Evolutionary conservation across 495 filamentous ascomycete species (phyloP), one percentile per base, ranked within the genome.

Genomic region (Hypoxylon intermedium): DNA sequence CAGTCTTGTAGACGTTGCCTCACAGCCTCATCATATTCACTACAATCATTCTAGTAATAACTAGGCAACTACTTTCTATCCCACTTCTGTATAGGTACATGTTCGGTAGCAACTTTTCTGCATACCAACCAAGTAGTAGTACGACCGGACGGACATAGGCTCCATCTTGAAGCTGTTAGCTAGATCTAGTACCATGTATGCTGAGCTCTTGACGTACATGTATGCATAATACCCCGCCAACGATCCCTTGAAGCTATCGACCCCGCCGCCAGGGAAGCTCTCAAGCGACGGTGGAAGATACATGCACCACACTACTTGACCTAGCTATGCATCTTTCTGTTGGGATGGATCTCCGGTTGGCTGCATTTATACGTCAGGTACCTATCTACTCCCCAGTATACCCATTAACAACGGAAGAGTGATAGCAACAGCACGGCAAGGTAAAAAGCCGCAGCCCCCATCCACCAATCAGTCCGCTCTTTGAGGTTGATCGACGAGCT

Each of bases 171-270:
- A 53, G 4, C 12, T 12, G 24, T 7, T 47, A 55, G 37, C 42
- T 11, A 37, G 48, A 55, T 51, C 30, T 23, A 4, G 38, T 49
- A 21, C 54, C 15, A 41, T 34, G 31, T 47, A 57, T 50, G 49
- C 54, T 51, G 33, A 50, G 34, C 33, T 46, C 55, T 52, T 59
- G 61, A 65, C 55, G 61, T 65, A 65, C n/a, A n/a, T n/a, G n/a
- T n/a, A n/a, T n/a, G n/a, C n/a, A n/a, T n/a, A n/a, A 53, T 58
- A 60, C 55, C 55, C 55, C 62, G 41, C 62, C 51, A 59, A 53
- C 38, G 34, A 28, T 12, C 38, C 53, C 31, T 53, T 65, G 46
- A 30, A 60, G 51, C 51, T 60, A 41, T 60, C 45, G 34, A 59
- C 61, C 61, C 61, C 61, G 31, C 61, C 23, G 50, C 36, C 20